Evolutionary conservation across 768 basidiomycete species (phyloP), one percentile per base, ranked within the genome.

Genomic region (Mycena alexandri): DNA sequence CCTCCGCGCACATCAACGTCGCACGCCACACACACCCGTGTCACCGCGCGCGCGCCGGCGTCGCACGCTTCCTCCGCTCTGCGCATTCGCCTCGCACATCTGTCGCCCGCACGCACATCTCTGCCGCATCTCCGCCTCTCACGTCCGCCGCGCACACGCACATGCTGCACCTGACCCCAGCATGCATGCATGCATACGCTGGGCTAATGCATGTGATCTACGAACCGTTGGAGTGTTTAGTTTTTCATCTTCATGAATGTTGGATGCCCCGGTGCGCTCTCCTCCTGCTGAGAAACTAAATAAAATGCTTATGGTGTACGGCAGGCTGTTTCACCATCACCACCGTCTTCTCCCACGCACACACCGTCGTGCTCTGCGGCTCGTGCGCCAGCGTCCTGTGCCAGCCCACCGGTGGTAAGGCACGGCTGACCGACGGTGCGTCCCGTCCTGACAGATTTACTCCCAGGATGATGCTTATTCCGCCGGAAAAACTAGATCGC

Each of bases 201-300:
- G n/a, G n/a, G n/a, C n/a, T n/a, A n/a, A n/a, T n/a, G n/a, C n/a
- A n/a, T n/a, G n/a, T n/a, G n/a, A n/a, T n/a, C n/a, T n/a, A n/a
- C n/a, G n/a, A n/a, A n/a, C n/a, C n/a, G n/a, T n/a, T n/a, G n/a
- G n/a, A n/a, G n/a, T n/a, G n/a, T n/a, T n/a, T n/a, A n/a, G n/a
- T n/a, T n/a, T n/a, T n/a, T n/a, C n/a, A n/a, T n/a, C 85, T 99
- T 99, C 85, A 99, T 99, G 98, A 98, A 99, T 77, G 96, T 99
- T 75, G 99, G 98, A 83, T 99, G 97, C 84, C 91, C 97, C 75
- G 96, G 94, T 95, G 68, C 66, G 90, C 83, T 29, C n/a, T 19
- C 41, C 11, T 42, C 7, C 41, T 33, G 54, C 61, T 68, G 72
- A 65, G 9, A 29, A 14, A 14, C 9, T 38, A 38, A 11, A 38